Percentiles rank a stretch among this genome's conserved stretches.
Evolutionary conservation across 257 asterid species (phyloP).

Genomic region (Ilex aquifolium): DNA sequence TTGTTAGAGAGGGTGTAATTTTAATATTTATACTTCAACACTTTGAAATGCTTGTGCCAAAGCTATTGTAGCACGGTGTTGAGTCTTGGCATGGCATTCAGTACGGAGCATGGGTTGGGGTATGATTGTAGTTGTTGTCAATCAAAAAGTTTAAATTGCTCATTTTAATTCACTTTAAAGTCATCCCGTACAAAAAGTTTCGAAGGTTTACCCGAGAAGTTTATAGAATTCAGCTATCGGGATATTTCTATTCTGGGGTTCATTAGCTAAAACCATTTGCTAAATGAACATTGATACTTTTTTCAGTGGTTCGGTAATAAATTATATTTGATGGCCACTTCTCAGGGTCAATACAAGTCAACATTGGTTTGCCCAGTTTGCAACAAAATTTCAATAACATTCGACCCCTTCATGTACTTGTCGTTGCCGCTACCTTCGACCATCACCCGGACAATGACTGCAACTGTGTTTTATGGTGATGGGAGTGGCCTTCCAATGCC

Average conservation of each 20-base stretch:
- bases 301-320: neutral
- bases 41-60: neutral
- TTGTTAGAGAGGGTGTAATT: no score
- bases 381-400: slow-evolving; percentile 80
- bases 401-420: slow-evolving; percentile 97
- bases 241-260: no score
- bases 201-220: no score
- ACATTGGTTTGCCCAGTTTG: slow-evolving; percentile 90
- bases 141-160: no score
- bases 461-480: slow-evolving; percentile 77
- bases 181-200: no score
- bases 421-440: slow-evolving; percentile 95
- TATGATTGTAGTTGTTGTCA: no score
- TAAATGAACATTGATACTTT: no score
- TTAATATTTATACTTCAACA: no score
- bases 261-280: no score
- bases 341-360: slow-evolving; percentile 96
- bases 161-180: no score
- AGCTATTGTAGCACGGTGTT: neutral
- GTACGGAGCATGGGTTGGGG: neutral
- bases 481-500: slow-evolving; percentile 95
- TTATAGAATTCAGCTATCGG: no score
- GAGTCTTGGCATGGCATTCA: neutral
- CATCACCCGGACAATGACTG: slow-evolving; percentile 69
- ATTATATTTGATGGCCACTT: slow-evolving; percentile 12